Percentiles rank a stretch among this genome's conserved stretches.
These are phyloP conservation scores for Salix koriyanagi DNA, from an alignment of 345 rosid species.

Conservation along the genomic window DNA sequence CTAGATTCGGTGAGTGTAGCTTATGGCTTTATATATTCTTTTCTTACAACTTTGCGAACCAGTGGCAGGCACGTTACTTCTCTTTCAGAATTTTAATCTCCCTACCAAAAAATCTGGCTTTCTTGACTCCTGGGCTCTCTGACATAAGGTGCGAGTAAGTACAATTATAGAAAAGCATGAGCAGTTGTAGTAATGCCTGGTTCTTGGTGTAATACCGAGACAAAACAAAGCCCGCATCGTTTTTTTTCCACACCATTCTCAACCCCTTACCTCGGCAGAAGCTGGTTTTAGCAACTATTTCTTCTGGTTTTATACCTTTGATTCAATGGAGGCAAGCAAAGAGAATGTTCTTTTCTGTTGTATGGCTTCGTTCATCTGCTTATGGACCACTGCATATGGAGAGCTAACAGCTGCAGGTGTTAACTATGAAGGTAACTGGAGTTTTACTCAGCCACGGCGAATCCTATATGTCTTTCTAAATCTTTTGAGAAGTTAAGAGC, in stretches of 20 bases:
- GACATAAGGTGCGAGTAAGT: constrained; percentile 31
- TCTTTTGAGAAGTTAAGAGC: background rate
- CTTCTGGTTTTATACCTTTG: constrained; percentile 4
- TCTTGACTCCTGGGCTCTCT: constrained; percentile 30
- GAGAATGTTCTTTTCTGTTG: constrained; percentile 22
- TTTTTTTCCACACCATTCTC: background rate
- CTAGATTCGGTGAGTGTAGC: constrained; percentile 35
- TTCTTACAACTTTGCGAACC: constrained; percentile 36
- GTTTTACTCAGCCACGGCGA: background rate
- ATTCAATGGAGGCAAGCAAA: constrained; percentile 37
- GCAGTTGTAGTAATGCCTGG: constrained; percentile 9
- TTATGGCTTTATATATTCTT: constrained; percentile 37
- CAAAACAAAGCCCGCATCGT: constrained; percentile 21
- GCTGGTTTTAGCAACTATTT: constrained; percentile 14
- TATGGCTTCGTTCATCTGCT: constrained; percentile 31
- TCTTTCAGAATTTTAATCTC: constrained; percentile 7
- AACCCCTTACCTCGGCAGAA: constrained; percentile 15
- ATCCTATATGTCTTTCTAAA: background rate
- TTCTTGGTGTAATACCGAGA: constrained; percentile 21
- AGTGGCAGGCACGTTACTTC: constrained; percentile 48
- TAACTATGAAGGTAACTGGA: constrained; percentile 72
- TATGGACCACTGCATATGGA: constrained; percentile 46
- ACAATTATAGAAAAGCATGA: constrained; percentile 27
- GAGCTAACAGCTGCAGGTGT: constrained; percentile 75
- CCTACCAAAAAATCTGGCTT: constrained; percentile 16